Conservation (phyloP, 208 protist species). For the Chromosphaera perkinsii region DNA sequence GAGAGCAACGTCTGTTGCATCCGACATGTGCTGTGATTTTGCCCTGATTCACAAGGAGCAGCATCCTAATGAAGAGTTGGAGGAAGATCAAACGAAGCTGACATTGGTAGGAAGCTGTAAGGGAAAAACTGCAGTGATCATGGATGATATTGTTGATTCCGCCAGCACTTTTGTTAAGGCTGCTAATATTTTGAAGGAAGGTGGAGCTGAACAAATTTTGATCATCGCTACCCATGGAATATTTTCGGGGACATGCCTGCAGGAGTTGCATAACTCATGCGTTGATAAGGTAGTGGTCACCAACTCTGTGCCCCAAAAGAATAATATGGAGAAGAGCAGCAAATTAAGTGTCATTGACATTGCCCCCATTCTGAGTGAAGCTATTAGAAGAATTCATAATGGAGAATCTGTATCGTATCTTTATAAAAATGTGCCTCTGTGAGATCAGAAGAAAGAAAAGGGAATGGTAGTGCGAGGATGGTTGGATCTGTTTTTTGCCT, state of each 20-base stretch:
- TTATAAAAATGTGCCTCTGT: slow-evolving; percentile 17
- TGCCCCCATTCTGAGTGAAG: slow-evolving; percentile 28
- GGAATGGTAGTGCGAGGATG: too few species aligned
- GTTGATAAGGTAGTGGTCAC: slow-evolving; percentile 39
- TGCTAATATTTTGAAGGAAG: slow-evolving; percentile 2
- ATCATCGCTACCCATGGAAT: slow-evolving; percentile 42
- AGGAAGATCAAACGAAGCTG: slow-evolving; percentile 2
- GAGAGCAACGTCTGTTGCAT: slow-evolving; percentile 8
- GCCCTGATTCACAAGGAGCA: slow-evolving; percentile 23
- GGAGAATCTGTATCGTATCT: slow-evolving; percentile 36
- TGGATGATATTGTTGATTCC: slow-evolving; percentile 32
- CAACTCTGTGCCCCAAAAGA: slow-evolving; percentile 29
- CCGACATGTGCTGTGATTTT: neutral
- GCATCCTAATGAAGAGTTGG: neutral
- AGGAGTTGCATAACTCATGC: slow-evolving; percentile 2
- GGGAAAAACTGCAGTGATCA: slow-evolving; percentile 11
- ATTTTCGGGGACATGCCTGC: slow-evolving; percentile 19
- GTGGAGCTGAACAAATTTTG: slow-evolving; percentile 22
- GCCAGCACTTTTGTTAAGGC: slow-evolving; percentile 14
- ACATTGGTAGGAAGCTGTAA: neutral
- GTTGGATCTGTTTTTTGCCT: too few species aligned
- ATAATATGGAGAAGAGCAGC: neutral
- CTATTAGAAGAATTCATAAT: slow-evolving; percentile 41
- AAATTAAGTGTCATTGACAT: slow-evolving; percentile 41
- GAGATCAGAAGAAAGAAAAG: too few species aligned